A percentile compares a stretch with the other conserved stretches of the same genome.
These are phyloP conservation scores for Ascoidea rubescens DNA, from an alignment of 805 yeast species.

Conservation along the genomic window DNA sequence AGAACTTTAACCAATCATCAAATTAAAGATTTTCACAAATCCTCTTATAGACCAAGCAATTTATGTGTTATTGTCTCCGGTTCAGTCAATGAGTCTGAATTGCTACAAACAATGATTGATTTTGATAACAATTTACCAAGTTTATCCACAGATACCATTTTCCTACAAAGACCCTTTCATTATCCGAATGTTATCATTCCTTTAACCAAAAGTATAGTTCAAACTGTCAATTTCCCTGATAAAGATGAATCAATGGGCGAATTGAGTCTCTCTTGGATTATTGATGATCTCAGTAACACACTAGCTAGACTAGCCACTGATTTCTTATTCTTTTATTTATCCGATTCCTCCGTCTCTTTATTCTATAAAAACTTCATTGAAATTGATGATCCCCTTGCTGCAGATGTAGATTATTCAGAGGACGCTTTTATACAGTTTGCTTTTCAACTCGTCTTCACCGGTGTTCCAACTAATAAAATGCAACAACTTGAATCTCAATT, in stretches of 20 bases:
- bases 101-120: constrained; percentile 40
- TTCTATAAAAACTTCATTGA: constrained; percentile 65
- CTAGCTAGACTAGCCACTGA: constrained; percentile 55
- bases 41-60: constrained; percentile 70
- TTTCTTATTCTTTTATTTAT: constrained; percentile 56
- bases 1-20: constrained; percentile 59
- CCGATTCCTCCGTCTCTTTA: constrained; percentile 66
- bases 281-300: constrained; percentile 46
- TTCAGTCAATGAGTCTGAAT: constrained; percentile 60
- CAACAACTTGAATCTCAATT: constrained; percentile 38
- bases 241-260: constrained; percentile 78
- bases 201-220: constrained; percentile 24
- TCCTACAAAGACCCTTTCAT: constrained; percentile 60
- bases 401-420: constrained; percentile 52
- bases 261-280: constrained; percentile 62
- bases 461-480: constrained; percentile 63
- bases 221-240: constrained; percentile 72
- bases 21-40: constrained; percentile 61
- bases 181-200: constrained; percentile 32
- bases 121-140: constrained; percentile 47
- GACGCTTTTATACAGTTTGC: constrained; percentile 57
- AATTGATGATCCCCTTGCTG: constrained; percentile 68
- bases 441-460: constrained; percentile 30
- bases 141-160: constrained; percentile 17
- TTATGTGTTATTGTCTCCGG: constrained; percentile 79